Evolutionary conservation across 2,329 filamentous ascomycete species (phyloP), one percentile per base, ranked within the genome.

Genomic region (Penicillium concentricum): DNA sequence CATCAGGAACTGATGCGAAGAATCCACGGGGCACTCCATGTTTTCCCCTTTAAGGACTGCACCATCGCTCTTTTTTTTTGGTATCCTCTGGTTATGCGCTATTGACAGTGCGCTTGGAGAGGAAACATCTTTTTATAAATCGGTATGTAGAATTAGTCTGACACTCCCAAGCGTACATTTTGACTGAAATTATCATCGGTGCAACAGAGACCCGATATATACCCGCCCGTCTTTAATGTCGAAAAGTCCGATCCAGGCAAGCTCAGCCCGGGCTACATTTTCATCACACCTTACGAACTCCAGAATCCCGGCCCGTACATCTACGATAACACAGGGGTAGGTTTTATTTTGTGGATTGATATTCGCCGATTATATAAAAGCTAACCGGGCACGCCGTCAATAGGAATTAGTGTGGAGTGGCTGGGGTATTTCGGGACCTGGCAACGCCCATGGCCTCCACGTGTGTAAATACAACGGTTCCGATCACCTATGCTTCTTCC

Each of bases 401-500:
- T 56, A 78, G 74, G 74, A 82, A 55, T 69, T 82, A 59, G 73
- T 82, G 38, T 82, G 78, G 76, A 79, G 76, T 32, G 79, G 80
- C 35, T 81, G 77, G 67, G 79, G 79, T 32, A 71, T 69, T 41
- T 74, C 76, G 13, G 79, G 80, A n/a, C 79, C 80, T 2, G 78
- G 76, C 39, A 80, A 78, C 51, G 74, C 75, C 37, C 79, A 82
- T 63, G 75, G 76, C 52, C 75, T 79, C 54, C 77, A 79, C 58
- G 77, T 79, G 32, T 82, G 80, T 66, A 63, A 72, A 42, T 82
- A 81, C 69, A 73, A 78, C 26, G 79, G 77, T 15, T 69, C 70
- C 54, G 73, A 78, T 45, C 80, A 82, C 60, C 63, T 82, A n/a
- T 82, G 79, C 65, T 82, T 79, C 67, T 82, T 80, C 67, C 76